Evolutionary conservation across 2,329 filamentous ascomycete species (phyloP), one percentile per base, ranked within the genome.

Genomic region (Colletotrichum magnum): DNA sequence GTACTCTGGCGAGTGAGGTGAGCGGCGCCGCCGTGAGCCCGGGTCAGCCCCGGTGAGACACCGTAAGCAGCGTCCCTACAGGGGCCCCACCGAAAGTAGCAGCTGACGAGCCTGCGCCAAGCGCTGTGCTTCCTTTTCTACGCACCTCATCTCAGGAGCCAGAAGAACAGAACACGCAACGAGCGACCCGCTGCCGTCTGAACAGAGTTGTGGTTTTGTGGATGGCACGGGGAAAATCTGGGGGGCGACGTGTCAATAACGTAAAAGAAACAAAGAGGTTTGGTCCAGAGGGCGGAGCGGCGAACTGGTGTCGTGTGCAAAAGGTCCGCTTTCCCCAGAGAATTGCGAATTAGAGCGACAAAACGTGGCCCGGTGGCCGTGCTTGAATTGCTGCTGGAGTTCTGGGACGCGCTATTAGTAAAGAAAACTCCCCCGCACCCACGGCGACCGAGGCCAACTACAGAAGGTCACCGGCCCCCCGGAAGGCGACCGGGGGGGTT

Each of bases 201-300:
- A 69, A 66, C 56, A 61, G 28, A 61, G 62, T 69, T 61, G 56
- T 43, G 9, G 32, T 59, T 36, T 61, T 69, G 66, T 69, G 66
- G 66, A 61, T 66, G 62, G 32, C 21, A 62, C 60, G 62, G 66
- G 66, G 66, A 32, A 66, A 69, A 41, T 39, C 56, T 45, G 66
- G 66, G 66, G 62, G 52, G 45, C 21, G 45, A 51, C 21, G n/a
- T 57, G 57, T 52, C 59, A 52, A 58, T 69, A 60, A 61, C 66
- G 66, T 69, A 69, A 69, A 7, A 66, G 28, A 66, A 69, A 69
- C 43, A 12, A 12, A 43, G 7, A 36, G 60, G 21, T 18, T 47
- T 32, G 18, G 45, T 32, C 48, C 48, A 45, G 18, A 16, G 21
- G 15, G 16, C 28, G 28, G n/a, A 48, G 32, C 36, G 26, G 28